Conservation (phyloP, 345 rosid genomes). For the Firmiana major region DNA sequence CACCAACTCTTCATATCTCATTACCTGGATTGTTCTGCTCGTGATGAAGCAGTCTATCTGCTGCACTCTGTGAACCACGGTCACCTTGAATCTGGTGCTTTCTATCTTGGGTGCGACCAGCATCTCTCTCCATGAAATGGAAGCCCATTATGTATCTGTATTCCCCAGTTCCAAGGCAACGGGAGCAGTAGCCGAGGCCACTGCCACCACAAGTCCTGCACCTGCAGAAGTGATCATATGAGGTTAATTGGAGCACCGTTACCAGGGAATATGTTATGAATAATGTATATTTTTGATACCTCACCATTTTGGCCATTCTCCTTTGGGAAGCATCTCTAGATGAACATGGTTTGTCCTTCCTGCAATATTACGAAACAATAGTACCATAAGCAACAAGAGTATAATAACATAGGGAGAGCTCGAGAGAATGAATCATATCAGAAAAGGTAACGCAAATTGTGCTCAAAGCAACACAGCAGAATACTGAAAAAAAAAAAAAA, state of each 20-base stretch:
- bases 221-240: constrained; percentile 32
- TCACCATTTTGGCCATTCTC: constrained; percentile 90
- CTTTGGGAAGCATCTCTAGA: constrained; percentile 62
- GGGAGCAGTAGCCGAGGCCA: constrained; percentile 64
- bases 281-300: neutral
- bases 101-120: constrained; percentile 1
- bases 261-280: neutral
- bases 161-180: constrained; percentile 75
- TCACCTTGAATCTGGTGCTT: constrained; percentile 4
- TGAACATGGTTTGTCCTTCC: constrained; percentile 61
- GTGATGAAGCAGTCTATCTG: constrained; percentile 6
- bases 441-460: neutral
- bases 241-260: neutral
- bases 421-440: neutral
- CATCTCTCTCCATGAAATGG: constrained; percentile 46
- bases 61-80: constrained; percentile 1
- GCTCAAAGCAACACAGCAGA: neutral
- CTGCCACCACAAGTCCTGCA: constrained; percentile 76
- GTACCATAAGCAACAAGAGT: neutral
- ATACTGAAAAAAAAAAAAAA: neutral
- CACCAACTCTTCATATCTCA: neutral
- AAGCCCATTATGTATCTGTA: constrained; percentile 61
- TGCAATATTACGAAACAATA: constrained; percentile 16
- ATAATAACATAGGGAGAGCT: neutral
- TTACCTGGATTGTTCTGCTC: neutral